Evolutionary conservation across 1,139 yeast genomes (phyloP), one percentile per base, ranked within the genome.

Genomic region (Maudiozyma humilis): DNA sequence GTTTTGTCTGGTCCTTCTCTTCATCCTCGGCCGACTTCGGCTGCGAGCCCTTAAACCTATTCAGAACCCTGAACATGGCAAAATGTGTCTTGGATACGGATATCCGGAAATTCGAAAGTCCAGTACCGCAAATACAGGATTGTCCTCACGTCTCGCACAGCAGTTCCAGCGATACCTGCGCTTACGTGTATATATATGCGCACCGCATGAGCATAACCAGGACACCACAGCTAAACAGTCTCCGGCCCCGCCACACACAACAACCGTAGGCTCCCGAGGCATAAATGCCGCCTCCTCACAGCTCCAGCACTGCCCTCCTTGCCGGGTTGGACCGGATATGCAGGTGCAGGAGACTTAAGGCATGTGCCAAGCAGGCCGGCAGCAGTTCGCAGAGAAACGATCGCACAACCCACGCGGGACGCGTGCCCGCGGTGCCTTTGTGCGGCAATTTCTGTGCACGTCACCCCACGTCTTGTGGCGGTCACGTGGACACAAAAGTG

Each of bases 41-140:
- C 25, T 30, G 35, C 2, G 40, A 18, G 30, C 45, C 38, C 14
- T 25, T 43, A 8, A 43, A 31, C 17, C 42, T 25, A 30, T 31
- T 38, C 17, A 43, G 16, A 2, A 39, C 45, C 23, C 36, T 43
- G 25, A 43, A 43, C 45, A 43, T 43, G 14, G 14, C 17, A 16
- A 13, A 19, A 17, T 19, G 14, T 8, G 7, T 13, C 18, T 31
- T 31, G n/a, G 33, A 31, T 31, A 16, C 16, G 7, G 10, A 31
- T 31, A 31, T 5, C 33, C 14, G 16, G 16, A 7, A 31, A 31
- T 8, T 31, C 8, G 16, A 31, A 31, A 7, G 33, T 31, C 14
- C 8, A 31, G n/a, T n/a, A n/a, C n/a, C n/a, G n/a, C n/a, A n/a
- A n/a, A n/a, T n/a, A n/a, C n/a, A n/a, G n/a, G n/a, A n/a, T n/a